A percentile compares a stretch with the other conserved stretches of the same genome.
phyloP scores from a whole-genome alignment of 352 stramenopile species.

The Pythium graminicola region DNA sequence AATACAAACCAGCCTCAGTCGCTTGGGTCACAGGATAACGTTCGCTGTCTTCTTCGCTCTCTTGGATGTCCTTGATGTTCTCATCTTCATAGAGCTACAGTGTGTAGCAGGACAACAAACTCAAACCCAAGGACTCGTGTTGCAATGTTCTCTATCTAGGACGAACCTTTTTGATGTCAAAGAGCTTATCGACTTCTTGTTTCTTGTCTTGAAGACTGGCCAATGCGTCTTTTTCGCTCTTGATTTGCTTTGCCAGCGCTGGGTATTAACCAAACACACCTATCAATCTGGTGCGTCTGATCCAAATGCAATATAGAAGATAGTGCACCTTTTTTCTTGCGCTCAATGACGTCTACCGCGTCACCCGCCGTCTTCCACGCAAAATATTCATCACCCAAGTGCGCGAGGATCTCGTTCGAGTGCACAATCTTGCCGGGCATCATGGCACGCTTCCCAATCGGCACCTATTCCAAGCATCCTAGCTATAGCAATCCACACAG shows the following conservation, averaged over 20 bases:
- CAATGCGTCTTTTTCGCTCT: slow-evolving; percentile 42
- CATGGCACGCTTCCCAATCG: slow-evolving; percentile 78
- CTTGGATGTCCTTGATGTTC: slow-evolving; percentile 81
- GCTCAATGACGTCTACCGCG: slow-evolving; percentile 55
- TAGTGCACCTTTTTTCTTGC: slow-evolving; percentile 65
- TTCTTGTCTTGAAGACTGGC: slow-evolving; percentile 51
- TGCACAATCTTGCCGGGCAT: slow-evolving; percentile 76
- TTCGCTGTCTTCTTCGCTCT: slow-evolving; percentile 76
- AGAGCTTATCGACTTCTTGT: slow-evolving; percentile 51
- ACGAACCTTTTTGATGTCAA: slow-evolving; percentile 63
- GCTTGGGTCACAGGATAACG: slow-evolving; percentile 28
- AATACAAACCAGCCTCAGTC: slow-evolving; percentile 44
- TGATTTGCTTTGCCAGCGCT: slow-evolving; percentile 53
- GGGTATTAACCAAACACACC: background rate
- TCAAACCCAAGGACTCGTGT: too few relatives aligned
- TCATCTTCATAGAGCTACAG: slow-evolving; percentile 70
- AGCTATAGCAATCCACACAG: background rate
- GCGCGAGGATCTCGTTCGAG: slow-evolving; percentile 77
- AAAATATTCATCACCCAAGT: slow-evolving; percentile 79
- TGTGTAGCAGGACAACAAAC: too few relatives aligned
- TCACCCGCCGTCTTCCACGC: slow-evolving; percentile 63
- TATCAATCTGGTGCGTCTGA: background rate
- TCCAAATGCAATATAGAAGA: background rate
- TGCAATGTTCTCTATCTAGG: too few relatives aligned
- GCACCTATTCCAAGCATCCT: slow-evolving; percentile 27